Evolutionary conservation across 2,329 filamentous ascomycete genomes (phyloP).

Genomic region (Pseudomassariella vexata): DNA sequence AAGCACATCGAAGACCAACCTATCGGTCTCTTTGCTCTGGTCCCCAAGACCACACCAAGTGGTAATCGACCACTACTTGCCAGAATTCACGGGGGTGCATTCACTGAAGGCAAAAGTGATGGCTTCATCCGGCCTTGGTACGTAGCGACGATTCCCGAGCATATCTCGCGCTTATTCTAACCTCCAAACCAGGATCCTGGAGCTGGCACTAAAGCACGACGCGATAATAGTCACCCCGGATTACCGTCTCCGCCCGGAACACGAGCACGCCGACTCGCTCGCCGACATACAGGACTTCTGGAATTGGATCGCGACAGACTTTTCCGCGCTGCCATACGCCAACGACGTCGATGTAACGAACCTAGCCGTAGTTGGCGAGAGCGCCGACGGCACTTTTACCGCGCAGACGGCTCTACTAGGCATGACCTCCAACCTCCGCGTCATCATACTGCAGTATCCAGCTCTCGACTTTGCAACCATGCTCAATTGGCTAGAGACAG

Average conservation of each 20-base stretch:
- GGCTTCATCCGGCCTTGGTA: slow-evolving; percentile 2
- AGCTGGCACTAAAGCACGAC: no score
- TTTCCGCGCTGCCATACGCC: background rate
- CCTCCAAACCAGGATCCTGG: no score
- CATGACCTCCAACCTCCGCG: slow-evolving; percentile 5
- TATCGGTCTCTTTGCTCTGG: slow-evolving; percentile 4
- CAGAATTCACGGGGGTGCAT: slow-evolving; percentile 5
- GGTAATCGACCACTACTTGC: slow-evolving; percentile 6
- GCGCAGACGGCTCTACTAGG: slow-evolving; percentile 5
- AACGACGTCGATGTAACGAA: slow-evolving; percentile 3
- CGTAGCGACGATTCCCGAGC: no score
- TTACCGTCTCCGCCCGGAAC: slow-evolving; percentile 9
- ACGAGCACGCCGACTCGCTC: slow-evolving; percentile 6
- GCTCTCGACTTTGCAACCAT: background rate
- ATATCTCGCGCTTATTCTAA: background rate
- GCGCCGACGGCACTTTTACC: slow-evolving; percentile 4
- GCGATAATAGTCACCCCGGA: slow-evolving; percentile 26
- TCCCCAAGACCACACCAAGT: slow-evolving; percentile 2
- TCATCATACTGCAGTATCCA: slow-evolving; percentile 6
- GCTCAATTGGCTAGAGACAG: background rate
- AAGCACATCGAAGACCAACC: slow-evolving; percentile 6
- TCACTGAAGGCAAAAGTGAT: slow-evolving; percentile 3
- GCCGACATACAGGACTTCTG: slow-evolving; percentile 10
- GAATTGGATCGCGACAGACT: slow-evolving; percentile 4
- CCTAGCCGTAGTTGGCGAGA: slow-evolving; percentile 5